phyloP scores from a whole-genome alignment of 2,329 filamentous ascomycete genomes.

The Ophiosphaerella herpotricha region DNA sequence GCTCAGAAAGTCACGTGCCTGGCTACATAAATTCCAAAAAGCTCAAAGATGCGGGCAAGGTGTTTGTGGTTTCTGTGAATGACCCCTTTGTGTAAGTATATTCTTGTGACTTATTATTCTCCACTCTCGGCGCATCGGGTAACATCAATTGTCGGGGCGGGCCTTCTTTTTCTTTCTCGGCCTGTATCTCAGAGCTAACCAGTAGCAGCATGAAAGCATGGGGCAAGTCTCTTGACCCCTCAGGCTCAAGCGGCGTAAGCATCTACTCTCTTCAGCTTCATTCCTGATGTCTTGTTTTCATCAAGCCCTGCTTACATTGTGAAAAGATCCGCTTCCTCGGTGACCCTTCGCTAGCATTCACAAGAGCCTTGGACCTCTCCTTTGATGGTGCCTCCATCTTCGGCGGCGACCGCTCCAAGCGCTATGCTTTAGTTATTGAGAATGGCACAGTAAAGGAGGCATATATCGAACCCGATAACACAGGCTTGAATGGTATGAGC shows the following conservation, averaged over 20 bases:
- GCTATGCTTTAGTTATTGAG: slow-evolving; percentile 82
- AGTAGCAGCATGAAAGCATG: slow-evolving; percentile 81
- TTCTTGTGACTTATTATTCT: background rate
- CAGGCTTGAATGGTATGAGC: slow-evolving; percentile 72
- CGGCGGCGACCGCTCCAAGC: slow-evolving; percentile 80
- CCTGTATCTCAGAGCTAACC: slow-evolving; percentile 17
- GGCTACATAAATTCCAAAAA: slow-evolving; percentile 81
- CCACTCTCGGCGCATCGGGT: background rate
- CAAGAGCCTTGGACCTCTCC: slow-evolving; percentile 77
- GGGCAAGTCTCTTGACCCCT: slow-evolving; percentile 76
- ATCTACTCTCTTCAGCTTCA: background rate
- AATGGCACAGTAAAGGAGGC: slow-evolving; percentile 82
- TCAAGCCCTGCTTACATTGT: slow-evolving; percentile 11
- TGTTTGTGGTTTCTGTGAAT: slow-evolving; percentile 92
- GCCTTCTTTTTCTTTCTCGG: background rate
- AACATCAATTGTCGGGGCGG: slow-evolving; percentile 9
- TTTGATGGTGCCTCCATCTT: slow-evolving; percentile 83
- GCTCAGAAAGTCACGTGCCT: slow-evolving; percentile 75
- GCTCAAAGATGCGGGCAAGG: slow-evolving; percentile 77
- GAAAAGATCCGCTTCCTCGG: slow-evolving; percentile 83
- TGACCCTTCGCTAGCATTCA: slow-evolving; percentile 79
- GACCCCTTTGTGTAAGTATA: slow-evolving; percentile 85
- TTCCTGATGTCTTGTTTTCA: background rate
- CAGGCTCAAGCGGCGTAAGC: slow-evolving; percentile 74
- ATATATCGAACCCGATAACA: slow-evolving; percentile 87